phyloP scores from a whole-genome alignment of 768 basidiomycete species.

The Russula sp. region DNA sequence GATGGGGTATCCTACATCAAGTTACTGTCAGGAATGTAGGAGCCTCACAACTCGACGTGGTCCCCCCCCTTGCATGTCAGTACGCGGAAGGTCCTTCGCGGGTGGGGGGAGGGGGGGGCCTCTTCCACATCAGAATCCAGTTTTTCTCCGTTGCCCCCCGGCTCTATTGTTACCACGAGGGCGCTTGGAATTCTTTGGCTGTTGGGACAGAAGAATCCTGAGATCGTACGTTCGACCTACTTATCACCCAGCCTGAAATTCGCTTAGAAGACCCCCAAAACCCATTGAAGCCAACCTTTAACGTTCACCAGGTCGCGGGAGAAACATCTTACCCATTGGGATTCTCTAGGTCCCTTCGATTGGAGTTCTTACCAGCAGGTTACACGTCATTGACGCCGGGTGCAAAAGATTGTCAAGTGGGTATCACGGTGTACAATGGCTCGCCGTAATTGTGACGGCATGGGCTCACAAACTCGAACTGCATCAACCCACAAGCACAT shows the following conservation, averaged over 20 bases:
- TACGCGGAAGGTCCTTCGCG: not conserved
- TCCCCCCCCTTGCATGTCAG: not conserved
- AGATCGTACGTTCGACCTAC: not conserved
- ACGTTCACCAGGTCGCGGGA: conserved; percentile 44
- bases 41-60: no score
- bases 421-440: not conserved
- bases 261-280: not conserved
- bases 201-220: not conserved
- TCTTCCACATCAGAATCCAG: not conserved
- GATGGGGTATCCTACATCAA: not conserved
- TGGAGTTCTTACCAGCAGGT: conserved; percentile 4
- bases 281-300: not conserved
- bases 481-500: not conserved
- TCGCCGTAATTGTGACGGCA: conserved; percentile 14
- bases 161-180: not conserved
- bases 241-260: not conserved
- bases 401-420: not conserved
- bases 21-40: no score
- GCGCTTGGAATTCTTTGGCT: not conserved
- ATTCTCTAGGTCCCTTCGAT: not conserved
- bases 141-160: not conserved
- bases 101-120: not conserved
- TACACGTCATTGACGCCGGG: conserved; percentile 8
- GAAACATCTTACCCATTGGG: not conserved
- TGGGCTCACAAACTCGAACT: not conserved